Percentiles rank a stretch among this genome's conserved stretches.
These are phyloP conservation scores for Papiliotrema fonsecae DNA, from an alignment of 1,284 basidiomycete species.

Conservation along the genomic window DNA sequence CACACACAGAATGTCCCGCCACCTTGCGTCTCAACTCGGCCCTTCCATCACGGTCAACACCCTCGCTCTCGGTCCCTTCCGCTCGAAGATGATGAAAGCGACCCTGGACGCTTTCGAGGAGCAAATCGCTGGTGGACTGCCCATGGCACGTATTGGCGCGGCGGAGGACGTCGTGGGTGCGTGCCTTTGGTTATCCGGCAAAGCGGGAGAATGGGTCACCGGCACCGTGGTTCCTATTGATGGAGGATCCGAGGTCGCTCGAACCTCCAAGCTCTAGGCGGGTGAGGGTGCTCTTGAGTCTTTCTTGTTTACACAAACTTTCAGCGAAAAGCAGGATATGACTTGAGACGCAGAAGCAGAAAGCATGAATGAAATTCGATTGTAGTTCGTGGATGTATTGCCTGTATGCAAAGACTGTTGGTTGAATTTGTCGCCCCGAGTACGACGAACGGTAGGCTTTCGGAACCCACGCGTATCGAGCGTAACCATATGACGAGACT, in stretches of 20 bases:
- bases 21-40: conserved; percentile 60
- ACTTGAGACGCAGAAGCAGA: no score
- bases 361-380: no score
- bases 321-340: no score
- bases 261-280: conserved; percentile 20
- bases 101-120: conserved; percentile 55
- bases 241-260: conserved; percentile 52
- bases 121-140: conserved; percentile 52
- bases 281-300: no score
- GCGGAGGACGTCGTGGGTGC: conserved; percentile 63
- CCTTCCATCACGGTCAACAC: conserved; percentile 65
- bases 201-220: conserved; percentile 60
- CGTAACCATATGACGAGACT: no score
- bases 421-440: no score
- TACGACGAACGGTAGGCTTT: no score
- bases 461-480: no score
- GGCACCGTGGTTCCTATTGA: conserved; percentile 60
- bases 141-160: conserved; percentile 57
- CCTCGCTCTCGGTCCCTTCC: conserved; percentile 59
- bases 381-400: no score
- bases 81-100: conserved; percentile 56
- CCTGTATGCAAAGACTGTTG: no score
- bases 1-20: conserved; percentile 59
- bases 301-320: no score
- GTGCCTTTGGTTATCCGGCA: conserved; percentile 58